These are phyloP conservation scores for Citrullus mucosospermus DNA, from an alignment of 306 rosid genomes.

Conservation along the genomic window DNA sequence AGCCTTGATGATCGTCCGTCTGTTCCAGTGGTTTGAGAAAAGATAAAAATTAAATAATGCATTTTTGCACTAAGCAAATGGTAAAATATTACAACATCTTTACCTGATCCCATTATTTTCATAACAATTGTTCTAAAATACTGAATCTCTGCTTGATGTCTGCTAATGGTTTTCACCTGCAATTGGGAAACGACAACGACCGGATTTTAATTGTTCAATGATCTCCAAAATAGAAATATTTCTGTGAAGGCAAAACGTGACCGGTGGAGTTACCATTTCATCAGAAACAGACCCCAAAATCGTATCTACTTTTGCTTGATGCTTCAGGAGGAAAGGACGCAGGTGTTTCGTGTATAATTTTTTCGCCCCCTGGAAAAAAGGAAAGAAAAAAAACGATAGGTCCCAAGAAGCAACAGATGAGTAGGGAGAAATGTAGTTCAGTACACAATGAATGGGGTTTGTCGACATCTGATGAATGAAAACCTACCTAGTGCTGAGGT, in stretches of 20 bases:
- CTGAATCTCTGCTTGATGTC: constrained; percentile 50
- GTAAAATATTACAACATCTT: constrained; percentile 2
- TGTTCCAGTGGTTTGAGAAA: neutral
- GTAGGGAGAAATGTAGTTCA: neutral
- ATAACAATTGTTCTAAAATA: constrained; percentile 28
- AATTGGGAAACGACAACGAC: constrained; percentile 7
- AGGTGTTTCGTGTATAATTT: constrained; percentile 50
- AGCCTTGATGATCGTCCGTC: constrained; percentile 26
- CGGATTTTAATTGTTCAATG: neutral
- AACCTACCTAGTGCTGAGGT: neutral
- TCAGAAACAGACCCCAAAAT: constrained; percentile 40
- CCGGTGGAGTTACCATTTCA: constrained; percentile 42
- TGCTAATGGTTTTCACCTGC: constrained; percentile 50
- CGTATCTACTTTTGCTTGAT: constrained; percentile 52
- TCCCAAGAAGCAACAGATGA: neutral
- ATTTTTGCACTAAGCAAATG: neutral
- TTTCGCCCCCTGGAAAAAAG: constrained; percentile 51
- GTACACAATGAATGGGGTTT: neutral
- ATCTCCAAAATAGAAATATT: neutral
- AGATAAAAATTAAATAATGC: neutral
- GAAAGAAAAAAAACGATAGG: neutral
- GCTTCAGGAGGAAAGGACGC: constrained; percentile 68
- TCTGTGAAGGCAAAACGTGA: neutral
- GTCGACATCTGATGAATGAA: neutral
- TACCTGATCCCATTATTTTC: constrained; percentile 60